Evolutionary conservation across 2,329 filamentous ascomycete species (phyloP).

Genomic region (Aspergillus sp.): DNA sequence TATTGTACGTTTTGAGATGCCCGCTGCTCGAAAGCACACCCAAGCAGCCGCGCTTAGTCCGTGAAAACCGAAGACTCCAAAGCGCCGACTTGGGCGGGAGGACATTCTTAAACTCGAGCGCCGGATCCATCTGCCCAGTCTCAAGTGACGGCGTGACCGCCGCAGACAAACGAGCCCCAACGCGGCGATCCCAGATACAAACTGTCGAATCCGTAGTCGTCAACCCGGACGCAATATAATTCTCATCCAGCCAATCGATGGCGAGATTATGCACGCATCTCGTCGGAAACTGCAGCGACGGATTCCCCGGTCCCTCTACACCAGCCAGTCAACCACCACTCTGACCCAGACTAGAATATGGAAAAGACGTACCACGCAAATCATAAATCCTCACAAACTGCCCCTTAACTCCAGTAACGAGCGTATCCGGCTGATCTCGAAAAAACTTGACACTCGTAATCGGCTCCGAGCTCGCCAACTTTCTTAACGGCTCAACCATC

Average conservation of each 20-base stretch:
- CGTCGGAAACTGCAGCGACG: conserved; percentile 57
- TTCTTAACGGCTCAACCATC: conserved; percentile 57
- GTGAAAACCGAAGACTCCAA: conserved; percentile 67
- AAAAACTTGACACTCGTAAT: conserved; percentile 70
- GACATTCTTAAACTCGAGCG: conserved; percentile 62
- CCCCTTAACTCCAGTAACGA: conserved; percentile 64
- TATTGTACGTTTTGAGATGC: conserved; percentile 61
- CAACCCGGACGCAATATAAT: conserved; percentile 65
- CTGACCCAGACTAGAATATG: conserved; percentile 4
- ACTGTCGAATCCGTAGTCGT: conserved; percentile 61
- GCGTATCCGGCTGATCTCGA: conserved; percentile 60
- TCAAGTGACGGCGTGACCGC: conserved; percentile 39
- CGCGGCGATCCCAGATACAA: conserved; percentile 66
- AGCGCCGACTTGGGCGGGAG: conserved; percentile 59
- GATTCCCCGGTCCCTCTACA: conserved; percentile 43
- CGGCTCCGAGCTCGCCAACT: conserved; percentile 64
- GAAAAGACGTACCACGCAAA: conserved; percentile 55
- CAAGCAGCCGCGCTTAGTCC: conserved; percentile 60
- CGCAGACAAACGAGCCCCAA: conserved; percentile 44
- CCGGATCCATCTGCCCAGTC: conserved; percentile 49
- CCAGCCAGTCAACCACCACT: conserved; percentile 8
- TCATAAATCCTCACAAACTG: conserved; percentile 67
- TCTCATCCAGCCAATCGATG: conserved; percentile 67
- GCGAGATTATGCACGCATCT: conserved; percentile 67
- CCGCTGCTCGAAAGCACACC: conserved; percentile 64